Evolutionary conservation across 192 early-diverging fungal genomes (phyloP).

Genomic region (Jimgerdemannia lactiflua): DNA sequence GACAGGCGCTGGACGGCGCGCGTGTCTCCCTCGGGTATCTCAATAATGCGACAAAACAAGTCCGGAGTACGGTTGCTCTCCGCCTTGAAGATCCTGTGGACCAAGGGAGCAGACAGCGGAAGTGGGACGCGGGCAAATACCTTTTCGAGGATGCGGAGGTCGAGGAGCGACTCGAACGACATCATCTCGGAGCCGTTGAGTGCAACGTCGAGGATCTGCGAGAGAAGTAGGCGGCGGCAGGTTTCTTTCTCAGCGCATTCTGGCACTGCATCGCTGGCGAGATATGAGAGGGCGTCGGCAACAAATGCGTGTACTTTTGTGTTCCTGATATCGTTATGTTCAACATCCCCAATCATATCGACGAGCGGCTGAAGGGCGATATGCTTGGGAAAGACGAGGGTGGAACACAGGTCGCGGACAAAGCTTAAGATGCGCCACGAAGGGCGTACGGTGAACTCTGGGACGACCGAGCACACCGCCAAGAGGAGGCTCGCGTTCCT

Average conservation of each 20-base stretch:
- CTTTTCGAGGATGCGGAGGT: constrained; percentile 3
- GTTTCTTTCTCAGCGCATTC: neutral
- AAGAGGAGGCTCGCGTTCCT: neutral
- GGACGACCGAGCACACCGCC: neutral
- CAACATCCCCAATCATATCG: neutral
- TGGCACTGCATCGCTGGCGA: neutral
- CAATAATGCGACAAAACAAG: constrained; percentile 1
- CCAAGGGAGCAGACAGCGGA: neutral
- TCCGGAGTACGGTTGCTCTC: neutral
- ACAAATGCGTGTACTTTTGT: neutral
- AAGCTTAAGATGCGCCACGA: neutral
- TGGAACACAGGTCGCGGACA: neutral
- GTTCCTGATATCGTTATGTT: neutral
- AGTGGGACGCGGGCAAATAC: constrained; percentile 10
- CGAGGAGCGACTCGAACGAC: constrained; percentile 1
- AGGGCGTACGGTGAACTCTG: neutral
- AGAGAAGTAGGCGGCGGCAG: neutral
- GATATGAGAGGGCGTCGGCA: neutral
- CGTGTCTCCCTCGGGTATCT: neutral
- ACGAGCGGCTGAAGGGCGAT: neutral
- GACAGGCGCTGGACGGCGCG: neutral
- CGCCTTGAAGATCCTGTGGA: neutral
- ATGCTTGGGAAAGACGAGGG: neutral
- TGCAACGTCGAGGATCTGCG: neutral
- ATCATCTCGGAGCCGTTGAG: constrained; percentile 5